phyloP scores from a whole-genome alignment of 1,139 yeast species.

The Arxiozyma slooffiae region DNA sequence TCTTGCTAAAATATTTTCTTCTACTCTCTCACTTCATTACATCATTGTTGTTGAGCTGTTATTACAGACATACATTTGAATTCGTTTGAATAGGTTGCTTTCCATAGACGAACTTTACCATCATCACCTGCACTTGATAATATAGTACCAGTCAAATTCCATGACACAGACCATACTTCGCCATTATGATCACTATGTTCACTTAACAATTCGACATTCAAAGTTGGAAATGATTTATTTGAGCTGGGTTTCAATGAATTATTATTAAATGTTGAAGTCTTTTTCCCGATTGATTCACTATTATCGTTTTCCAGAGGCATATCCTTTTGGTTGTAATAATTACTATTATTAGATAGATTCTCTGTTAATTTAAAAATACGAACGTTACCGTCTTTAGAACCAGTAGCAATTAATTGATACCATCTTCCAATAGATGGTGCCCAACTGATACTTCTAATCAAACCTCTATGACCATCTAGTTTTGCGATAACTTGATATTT shows the following conservation, averaged over 20 bases:
- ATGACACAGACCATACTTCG: constrained; percentile 92
- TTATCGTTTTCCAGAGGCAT: background rate
- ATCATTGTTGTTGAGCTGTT: constrained; percentile 37
- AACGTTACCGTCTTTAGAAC: constrained; percentile 88
- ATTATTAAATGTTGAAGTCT: constrained; percentile 4
- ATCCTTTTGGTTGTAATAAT: background rate
- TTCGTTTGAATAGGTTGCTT: constrained; percentile 71
- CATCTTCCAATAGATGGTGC: constrained; percentile 94
- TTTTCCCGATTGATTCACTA: constrained; percentile 7
- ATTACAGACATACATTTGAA: constrained; percentile 90
- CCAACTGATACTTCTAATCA: constrained; percentile 88
- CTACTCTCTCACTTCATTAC: background rate
- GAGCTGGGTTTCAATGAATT: background rate
- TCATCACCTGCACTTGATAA: constrained; percentile 93
- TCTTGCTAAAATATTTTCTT: background rate
- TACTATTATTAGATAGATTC: constrained; percentile 17
- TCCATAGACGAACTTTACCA: constrained; percentile 87
- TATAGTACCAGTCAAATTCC: constrained; percentile 92
- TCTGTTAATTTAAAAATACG: constrained; percentile 69
- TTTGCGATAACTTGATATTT: constrained; percentile 39
- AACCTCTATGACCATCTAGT: constrained; percentile 71
- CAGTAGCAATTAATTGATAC: constrained; percentile 84
- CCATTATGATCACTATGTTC: constrained; percentile 68
- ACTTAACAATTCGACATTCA: constrained; percentile 42
- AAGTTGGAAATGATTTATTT: constrained; percentile 6